Conservation (phyloP, 2,329 filamentous ascomycete genomes). For the Thelonectria blattea region DNA sequence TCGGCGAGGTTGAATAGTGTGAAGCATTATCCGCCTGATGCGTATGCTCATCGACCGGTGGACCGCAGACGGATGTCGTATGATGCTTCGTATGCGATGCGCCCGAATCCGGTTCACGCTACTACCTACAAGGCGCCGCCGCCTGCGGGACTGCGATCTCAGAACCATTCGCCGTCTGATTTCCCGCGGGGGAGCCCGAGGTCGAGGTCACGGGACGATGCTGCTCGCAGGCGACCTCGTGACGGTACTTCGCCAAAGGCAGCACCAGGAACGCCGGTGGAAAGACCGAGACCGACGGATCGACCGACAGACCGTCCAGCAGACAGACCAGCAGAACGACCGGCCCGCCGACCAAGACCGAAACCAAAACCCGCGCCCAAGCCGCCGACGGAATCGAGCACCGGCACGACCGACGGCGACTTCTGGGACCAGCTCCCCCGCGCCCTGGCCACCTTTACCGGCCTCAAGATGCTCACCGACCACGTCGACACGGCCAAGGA, state of each 20-base stretch:
- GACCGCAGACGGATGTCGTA: conserved; percentile 25
- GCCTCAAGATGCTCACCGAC: conserved; percentile 35
- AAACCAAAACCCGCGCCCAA: conserved; percentile 6
- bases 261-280: neutral
- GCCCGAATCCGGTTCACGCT: neutral
- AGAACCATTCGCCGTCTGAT: conserved; percentile 17
- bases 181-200: conserved; percentile 20
- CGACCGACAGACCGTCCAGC: neutral
- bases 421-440: conserved; percentile 35
- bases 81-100: conserved; percentile 21
- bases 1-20: conserved; percentile 18
- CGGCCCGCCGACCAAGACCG: neutral
- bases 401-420: conserved; percentile 1
- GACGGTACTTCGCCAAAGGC: neutral
- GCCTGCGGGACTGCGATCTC: conserved; percentile 19
- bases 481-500: conserved; percentile 43
- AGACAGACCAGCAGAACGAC: too few relatives aligned
- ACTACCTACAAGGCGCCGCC: conserved; percentile 14
- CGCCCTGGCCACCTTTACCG: conserved; percentile 36
- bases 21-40: conserved; percentile 28
- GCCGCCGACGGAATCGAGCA: neutral
- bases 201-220: conserved; percentile 22
- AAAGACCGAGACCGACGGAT: neutral
- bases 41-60: conserved; percentile 16
- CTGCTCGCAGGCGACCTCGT: neutral